phyloP scores from a whole-genome alignment of 73 alveolate species.

The Diophrys sp. region DNA sequence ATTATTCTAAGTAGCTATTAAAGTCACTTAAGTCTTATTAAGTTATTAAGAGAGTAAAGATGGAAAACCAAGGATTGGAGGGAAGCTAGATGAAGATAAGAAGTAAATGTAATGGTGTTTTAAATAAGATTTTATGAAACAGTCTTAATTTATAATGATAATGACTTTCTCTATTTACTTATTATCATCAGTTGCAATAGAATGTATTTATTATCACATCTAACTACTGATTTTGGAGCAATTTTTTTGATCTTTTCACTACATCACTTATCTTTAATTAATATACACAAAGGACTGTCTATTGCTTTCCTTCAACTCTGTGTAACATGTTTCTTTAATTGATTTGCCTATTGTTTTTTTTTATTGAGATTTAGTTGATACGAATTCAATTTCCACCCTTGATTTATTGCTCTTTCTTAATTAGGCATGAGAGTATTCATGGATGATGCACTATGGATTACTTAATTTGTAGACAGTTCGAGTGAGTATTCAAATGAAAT shows the following conservation, averaged over 20 bases:
- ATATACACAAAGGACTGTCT: no score
- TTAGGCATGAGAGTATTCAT: not conserved
- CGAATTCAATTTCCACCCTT: constrained; percentile 34
- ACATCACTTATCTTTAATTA: no score
- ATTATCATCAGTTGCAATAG: constrained; percentile 12
- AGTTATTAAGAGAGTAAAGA: no score
- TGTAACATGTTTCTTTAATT: constrained; percentile 6
- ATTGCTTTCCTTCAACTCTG: constrained; percentile 13
- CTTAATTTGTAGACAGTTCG: no score
- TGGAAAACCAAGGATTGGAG: no score
- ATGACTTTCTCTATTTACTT: constrained; percentile 14
- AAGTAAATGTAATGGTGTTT: no score
- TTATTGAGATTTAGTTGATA: constrained; percentile 14
- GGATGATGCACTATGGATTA: no score
- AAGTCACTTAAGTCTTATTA: no score
- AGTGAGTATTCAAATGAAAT: not conserved
- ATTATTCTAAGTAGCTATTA: constrained; percentile 51
- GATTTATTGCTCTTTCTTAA: constrained; percentile 9
- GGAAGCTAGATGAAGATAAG: no score
- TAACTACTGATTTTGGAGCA: constrained; percentile 28
- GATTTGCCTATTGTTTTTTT: not conserved
- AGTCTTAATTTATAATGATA: constrained; percentile 18
- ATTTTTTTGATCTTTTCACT: no score
- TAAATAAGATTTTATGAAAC: no score
- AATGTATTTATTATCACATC: constrained; percentile 25